These are phyloP conservation scores for Crithidia bombi DNA, from an alignment of 208 protist genomes.

Conservation along the genomic window DNA sequence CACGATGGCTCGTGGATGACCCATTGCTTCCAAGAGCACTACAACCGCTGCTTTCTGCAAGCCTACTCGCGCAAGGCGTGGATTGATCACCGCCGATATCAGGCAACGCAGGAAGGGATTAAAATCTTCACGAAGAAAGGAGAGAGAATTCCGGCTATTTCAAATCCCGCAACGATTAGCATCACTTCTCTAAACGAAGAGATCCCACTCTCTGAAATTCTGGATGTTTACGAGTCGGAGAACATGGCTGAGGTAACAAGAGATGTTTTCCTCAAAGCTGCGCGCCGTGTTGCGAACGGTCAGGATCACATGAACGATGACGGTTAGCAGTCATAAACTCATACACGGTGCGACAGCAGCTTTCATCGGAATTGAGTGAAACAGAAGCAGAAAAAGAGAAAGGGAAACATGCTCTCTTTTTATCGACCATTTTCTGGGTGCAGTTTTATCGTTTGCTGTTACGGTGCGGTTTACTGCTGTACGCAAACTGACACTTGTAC, in stretches of 20 bases:
- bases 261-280: conserved; percentile 50
- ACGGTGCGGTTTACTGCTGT: too few relatives aligned
- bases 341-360: too few relatives aligned
- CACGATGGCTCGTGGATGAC: conserved; percentile 47
- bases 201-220: conserved; percentile 36
- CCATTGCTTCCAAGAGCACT: conserved; percentile 51
- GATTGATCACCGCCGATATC: conserved; percentile 35
- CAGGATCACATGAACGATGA: conserved; percentile 1
- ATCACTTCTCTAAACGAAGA: conserved; percentile 23
- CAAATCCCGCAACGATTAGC: conserved; percentile 30
- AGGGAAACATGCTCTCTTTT: too few relatives aligned
- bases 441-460: too few relatives aligned
- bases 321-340: background rate
- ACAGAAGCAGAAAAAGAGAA: too few relatives aligned
- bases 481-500: too few relatives aligned
- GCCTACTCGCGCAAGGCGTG: conserved; percentile 48
- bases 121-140: conserved; percentile 24
- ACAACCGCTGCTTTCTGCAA: conserved; percentile 60
- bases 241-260: conserved; percentile 44
- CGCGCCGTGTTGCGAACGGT: conserved; percentile 28
- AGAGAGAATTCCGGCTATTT: conserved; percentile 27
- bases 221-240: conserved; percentile 43
- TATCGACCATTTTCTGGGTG: too few relatives aligned
- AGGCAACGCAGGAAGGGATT: conserved; percentile 27
- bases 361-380: too few relatives aligned